A percentile compares a stretch with the other conserved stretches of the same genome.
phyloP scores from a whole-genome alignment of 1,284 basidiomycete species.

The Cryptococcus sp. region DNA sequence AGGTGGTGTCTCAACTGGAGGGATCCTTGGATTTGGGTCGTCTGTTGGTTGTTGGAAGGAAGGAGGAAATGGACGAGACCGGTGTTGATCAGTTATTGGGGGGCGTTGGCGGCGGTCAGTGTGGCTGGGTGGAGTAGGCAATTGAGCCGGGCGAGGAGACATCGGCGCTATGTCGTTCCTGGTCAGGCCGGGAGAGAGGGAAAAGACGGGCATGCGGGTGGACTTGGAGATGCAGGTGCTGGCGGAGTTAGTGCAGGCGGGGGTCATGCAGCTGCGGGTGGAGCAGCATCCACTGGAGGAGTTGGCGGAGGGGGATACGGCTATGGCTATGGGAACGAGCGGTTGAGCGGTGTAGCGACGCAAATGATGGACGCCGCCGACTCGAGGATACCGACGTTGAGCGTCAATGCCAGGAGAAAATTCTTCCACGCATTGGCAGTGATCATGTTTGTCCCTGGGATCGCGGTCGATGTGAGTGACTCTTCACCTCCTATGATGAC shows the following conservation, averaged over 20 bases:
- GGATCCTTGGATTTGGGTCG: slow-evolving; percentile 83
- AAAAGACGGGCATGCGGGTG: background rate
- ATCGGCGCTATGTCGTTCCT: slow-evolving; percentile 43
- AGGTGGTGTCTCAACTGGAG: slow-evolving; percentile 78
- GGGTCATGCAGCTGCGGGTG: too few relatives aligned
- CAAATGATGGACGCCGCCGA: slow-evolving; percentile 80
- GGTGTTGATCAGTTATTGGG: slow-evolving; percentile 80
- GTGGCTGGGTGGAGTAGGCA: slow-evolving; percentile 91
- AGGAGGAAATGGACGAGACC: slow-evolving; percentile 74
- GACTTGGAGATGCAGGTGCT: too few relatives aligned
- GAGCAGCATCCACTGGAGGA: too few relatives aligned
- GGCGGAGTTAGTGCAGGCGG: too few relatives aligned
- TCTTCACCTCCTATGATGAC: background rate
- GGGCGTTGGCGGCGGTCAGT: slow-evolving; percentile 66
- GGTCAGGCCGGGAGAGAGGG: background rate
- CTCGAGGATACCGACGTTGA: slow-evolving; percentile 79
- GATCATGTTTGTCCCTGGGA: slow-evolving; percentile 90
- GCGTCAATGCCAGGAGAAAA: slow-evolving; percentile 90
- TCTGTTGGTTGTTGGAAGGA: slow-evolving; percentile 71
- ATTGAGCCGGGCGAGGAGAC: slow-evolving; percentile 65
- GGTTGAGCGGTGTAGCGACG: slow-evolving; percentile 52
- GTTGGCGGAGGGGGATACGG: too few relatives aligned
- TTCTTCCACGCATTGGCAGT: slow-evolving; percentile 96
- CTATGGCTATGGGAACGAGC: too few relatives aligned
- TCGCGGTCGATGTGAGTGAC: slow-evolving; percentile 77